A percentile compares a stretch with the other conserved stretches of the same genome.
Evolutionary conservation across 768 basidiomycete species (phyloP).

Genomic region (Auricularia auricula-judae): DNA sequence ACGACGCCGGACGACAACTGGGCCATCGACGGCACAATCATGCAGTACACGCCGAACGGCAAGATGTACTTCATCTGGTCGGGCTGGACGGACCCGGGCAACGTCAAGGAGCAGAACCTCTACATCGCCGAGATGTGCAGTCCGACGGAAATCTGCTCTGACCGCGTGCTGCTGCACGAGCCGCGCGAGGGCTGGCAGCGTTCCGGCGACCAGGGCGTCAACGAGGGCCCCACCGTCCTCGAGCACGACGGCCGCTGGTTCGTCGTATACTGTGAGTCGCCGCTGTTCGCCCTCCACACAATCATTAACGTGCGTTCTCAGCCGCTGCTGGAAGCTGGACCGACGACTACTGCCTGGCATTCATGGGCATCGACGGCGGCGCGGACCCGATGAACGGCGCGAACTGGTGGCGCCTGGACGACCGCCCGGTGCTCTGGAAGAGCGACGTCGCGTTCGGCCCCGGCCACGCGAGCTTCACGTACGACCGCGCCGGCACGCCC

Average conservation of each 20-base stretch:
- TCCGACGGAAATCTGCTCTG: neutral
- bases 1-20: neutral
- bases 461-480: neutral
- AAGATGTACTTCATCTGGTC: slow-evolving; percentile 1
- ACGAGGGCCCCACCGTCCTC: neutral
- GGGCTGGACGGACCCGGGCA: neutral
- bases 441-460: neutral
- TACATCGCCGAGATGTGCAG: slow-evolving; percentile 1
- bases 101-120: neutral
- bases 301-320: no score
- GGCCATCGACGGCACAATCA: neutral
- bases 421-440: neutral
- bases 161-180: slow-evolving; percentile 1
- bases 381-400: neutral
- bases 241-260: neutral
- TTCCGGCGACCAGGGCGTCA: neutral
- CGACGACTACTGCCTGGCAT: neutral
- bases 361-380: slow-evolving; percentile 1
- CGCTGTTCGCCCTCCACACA: no score
- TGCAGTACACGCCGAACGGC: neutral
- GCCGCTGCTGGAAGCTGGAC: neutral
- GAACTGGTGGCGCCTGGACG: neutral
- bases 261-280: neutral
- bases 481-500: neutral
- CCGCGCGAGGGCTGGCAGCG: neutral